A percentile compares a stretch with the other conserved stretches of the same genome.
These are phyloP conservation scores for Diplosphaera chodatii DNA, from an alignment of 139 green algal species.

Conservation along the genomic window DNA sequence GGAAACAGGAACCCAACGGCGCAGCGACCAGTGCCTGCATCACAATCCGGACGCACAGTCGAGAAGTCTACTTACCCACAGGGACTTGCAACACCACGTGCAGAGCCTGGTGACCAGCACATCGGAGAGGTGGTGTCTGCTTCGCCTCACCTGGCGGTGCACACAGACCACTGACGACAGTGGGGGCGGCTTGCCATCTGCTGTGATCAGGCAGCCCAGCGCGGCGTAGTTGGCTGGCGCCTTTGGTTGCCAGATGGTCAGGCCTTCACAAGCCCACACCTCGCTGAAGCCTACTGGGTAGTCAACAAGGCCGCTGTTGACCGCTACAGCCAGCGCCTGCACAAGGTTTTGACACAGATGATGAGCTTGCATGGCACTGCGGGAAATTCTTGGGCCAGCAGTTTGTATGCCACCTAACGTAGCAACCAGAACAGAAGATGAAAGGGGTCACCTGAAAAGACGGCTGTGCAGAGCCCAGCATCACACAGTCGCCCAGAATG, in stretches of 20 bases:
- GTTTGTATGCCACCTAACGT: too few relatives aligned
- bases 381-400: too few relatives aligned
- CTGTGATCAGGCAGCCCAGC: constrained; percentile 64
- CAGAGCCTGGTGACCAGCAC: too few relatives aligned
- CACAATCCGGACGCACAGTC: too few relatives aligned
- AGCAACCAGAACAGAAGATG: too few relatives aligned
- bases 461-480: constrained; percentile 34
- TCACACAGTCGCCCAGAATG: constrained; percentile 66
- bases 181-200: constrained; percentile 14
- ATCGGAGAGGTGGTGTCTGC: neutral
- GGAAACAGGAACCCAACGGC: constrained; percentile 47
- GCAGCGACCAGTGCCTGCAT: constrained; percentile 40
- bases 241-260: constrained; percentile 62
- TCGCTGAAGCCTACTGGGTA: constrained; percentile 47
- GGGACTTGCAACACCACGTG: too few relatives aligned
- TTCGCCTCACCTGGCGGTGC: constrained; percentile 8
- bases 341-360: neutral
- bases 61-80: too few relatives aligned
- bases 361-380: too few relatives aligned
- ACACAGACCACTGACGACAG: constrained; percentile 38
- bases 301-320: constrained; percentile 69
- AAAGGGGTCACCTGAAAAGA: constrained; percentile 50
- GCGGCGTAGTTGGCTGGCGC: constrained; percentile 58
- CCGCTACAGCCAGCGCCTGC: constrained; percentile 63
- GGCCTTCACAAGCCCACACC: constrained; percentile 31